Conservation (phyloP, 148 eudicot genomes). For the Vaccinium corymbosum region DNA sequence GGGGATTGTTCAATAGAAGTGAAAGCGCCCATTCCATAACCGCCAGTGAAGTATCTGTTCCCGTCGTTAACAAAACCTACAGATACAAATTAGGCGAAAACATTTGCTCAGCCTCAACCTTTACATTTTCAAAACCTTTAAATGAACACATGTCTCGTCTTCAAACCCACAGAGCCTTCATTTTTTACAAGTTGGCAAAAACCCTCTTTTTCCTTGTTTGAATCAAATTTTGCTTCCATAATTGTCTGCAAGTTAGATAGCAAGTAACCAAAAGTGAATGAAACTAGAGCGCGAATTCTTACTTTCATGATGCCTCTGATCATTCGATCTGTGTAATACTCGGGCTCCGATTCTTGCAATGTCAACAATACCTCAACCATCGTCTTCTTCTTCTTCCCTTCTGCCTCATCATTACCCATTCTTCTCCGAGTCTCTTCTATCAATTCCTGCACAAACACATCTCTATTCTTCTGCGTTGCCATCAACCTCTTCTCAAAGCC, state of each 20-base stretch:
- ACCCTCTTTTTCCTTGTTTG: not conserved
- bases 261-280: too few relatives aligned
- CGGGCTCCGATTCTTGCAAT: not conserved
- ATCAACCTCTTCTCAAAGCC: constrained; percentile 14
- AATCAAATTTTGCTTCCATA: not conserved
- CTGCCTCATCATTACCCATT: constrained; percentile 22
- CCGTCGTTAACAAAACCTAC: not conserved
- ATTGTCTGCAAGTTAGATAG: too few relatives aligned
- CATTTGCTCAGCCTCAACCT: not conserved
- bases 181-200: not conserved
- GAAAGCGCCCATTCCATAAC: constrained; percentile 7
- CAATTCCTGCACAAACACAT: constrained; percentile 31
- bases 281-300: not conserved
- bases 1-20: constrained; percentile 3
- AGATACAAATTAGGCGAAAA: not conserved
- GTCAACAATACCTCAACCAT: constrained; percentile 11
- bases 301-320: constrained; percentile 1
- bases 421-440: constrained; percentile 23
- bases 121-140: too few relatives aligned
- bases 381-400: constrained; percentile 13
- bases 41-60: not conserved
- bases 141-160: not conserved
- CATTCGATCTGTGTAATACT: constrained; percentile 2
- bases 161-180: not conserved
- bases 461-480: constrained; percentile 10